These are phyloP conservation scores for Oropetium thomaeum DNA, from an alignment of 176 grass and related monocot species.

Conservation along the genomic window DNA sequence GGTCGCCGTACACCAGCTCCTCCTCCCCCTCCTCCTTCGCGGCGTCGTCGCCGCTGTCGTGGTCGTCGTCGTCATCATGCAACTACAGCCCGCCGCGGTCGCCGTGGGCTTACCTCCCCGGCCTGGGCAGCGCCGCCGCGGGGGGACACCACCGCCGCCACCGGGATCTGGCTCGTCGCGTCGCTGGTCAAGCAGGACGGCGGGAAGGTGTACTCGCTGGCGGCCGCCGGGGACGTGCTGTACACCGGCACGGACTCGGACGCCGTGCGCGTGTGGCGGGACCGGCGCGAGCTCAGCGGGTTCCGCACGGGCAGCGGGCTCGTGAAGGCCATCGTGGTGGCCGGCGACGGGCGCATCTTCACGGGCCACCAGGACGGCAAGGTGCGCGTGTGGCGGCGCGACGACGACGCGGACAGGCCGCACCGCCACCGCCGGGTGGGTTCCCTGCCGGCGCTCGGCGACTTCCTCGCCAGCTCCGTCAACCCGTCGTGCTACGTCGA, in stretches of 20 bases:
- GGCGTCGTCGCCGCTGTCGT: conserved; percentile 42
- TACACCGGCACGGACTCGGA: conserved; percentile 61
- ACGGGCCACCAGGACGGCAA: conserved; percentile 61
- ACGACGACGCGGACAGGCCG: no score
- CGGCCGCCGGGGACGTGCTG: conserved; percentile 29
- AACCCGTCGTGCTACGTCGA: conserved; percentile 44
- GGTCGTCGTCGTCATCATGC: no score
- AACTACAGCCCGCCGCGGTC: conserved; percentile 41
- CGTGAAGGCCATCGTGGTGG: conserved; percentile 54
- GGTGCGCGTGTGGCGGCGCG: conserved; percentile 60
- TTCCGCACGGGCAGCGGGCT: conserved; percentile 44
- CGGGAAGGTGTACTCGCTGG: conserved; percentile 57
- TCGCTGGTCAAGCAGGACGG: conserved; percentile 43
- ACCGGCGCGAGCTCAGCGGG: conserved; percentile 13
- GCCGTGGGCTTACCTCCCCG: conserved; percentile 46
- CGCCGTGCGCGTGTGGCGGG: conserved; percentile 49
- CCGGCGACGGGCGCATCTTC: conserved; percentile 40
- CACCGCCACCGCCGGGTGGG: conserved; percentile 45
- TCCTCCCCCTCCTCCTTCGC: conserved; percentile 12
- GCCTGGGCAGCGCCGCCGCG: conserved; percentile 22
- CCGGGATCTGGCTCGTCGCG: conserved; percentile 23
- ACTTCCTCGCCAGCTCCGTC: conserved; percentile 39
- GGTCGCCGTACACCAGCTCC: neutral
- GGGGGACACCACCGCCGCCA: neutral
- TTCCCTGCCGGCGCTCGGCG: conserved; percentile 35